phyloP scores from a whole-genome alignment of 2,329 filamentous ascomycete genomes.

The Colletotrichum filicis region DNA sequence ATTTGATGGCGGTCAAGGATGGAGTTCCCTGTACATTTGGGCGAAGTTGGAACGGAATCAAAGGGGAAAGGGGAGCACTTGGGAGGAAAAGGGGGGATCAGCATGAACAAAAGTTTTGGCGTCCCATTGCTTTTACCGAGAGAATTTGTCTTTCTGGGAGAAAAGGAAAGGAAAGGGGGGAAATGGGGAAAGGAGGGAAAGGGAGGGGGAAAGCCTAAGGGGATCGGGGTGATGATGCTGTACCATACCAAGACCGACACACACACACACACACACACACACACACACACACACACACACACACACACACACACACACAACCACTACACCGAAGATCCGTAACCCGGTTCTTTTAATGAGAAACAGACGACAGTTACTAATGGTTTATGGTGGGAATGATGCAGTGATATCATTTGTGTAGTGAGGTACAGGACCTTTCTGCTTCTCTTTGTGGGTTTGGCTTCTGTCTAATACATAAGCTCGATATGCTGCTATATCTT shows the following conservation, averaged over 20 bases:
- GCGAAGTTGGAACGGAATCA: not conserved
- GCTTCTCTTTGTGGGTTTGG: too few species aligned
- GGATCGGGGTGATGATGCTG: conserved; percentile 30
- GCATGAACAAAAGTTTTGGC: conserved; percentile 35
- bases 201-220: not conserved
- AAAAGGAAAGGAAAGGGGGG: conserved; percentile 14
- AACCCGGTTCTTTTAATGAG: conserved; percentile 31
- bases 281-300: conserved; percentile 6
- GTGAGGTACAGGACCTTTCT: not conserved
- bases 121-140: conserved; percentile 31
- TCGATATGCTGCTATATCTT: too few species aligned
- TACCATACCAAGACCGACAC: conserved; percentile 32
- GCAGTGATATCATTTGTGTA: not conserved
- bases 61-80: conserved; percentile 12
- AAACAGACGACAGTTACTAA: conserved; percentile 31
- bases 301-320: conserved; percentile 10
- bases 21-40: conserved; percentile 25
- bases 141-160: conserved; percentile 9
- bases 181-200: not conserved
- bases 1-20: not conserved
- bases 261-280: conserved; percentile 3
- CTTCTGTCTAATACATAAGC: too few species aligned
- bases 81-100: conserved; percentile 25
- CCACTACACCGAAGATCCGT: conserved; percentile 27
- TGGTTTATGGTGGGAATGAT: not conserved